Percentiles rank a stretch among this genome's conserved stretches.
Conservation (phyloP, 1,284 basidiomycete species). For the Grifola frondosa region DNA sequence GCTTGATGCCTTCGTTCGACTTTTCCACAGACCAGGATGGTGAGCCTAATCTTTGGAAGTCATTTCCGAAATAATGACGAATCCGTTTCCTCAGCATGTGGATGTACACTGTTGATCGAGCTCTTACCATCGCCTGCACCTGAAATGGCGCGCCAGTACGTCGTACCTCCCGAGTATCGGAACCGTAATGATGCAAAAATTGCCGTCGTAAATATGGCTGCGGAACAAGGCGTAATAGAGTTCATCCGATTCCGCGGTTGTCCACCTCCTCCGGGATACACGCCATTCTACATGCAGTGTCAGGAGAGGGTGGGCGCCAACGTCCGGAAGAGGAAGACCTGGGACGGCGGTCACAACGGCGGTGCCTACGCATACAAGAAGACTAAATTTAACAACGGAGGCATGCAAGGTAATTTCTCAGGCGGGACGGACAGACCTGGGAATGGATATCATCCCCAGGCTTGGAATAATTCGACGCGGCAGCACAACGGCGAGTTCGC, state of each 20-base stretch:
- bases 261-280: slow-evolving; percentile 33
- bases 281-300: slow-evolving; percentile 14
- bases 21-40: slow-evolving; percentile 48
- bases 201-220: slow-evolving; percentile 51
- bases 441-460: slow-evolving; percentile 2
- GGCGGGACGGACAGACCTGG: background rate
- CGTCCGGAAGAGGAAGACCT: slow-evolving; percentile 22
- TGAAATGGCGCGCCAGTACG: slow-evolving; percentile 41
- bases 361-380: slow-evolving; percentile 11
- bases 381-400: slow-evolving; percentile 5
- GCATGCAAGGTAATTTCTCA: slow-evolving; percentile 6
- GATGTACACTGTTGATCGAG: slow-evolving; percentile 48
- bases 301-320: slow-evolving; percentile 7
- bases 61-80: background rate
- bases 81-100: slow-evolving; percentile 42
- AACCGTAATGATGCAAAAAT: slow-evolving; percentile 59
- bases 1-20: slow-evolving; percentile 39
- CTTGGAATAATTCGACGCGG: slow-evolving; percentile 13
- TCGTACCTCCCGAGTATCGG: slow-evolving; percentile 48
- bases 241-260: slow-evolving; percentile 51
- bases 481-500: background rate
- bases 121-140: slow-evolving; percentile 34
- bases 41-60: slow-evolving; percentile 24
- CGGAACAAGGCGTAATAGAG: slow-evolving; percentile 53
- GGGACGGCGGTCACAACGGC: slow-evolving; percentile 8